Evolutionary conservation across 1,284 basidiomycete genomes (phyloP).

Genomic region (Testicularia cyperi): DNA sequence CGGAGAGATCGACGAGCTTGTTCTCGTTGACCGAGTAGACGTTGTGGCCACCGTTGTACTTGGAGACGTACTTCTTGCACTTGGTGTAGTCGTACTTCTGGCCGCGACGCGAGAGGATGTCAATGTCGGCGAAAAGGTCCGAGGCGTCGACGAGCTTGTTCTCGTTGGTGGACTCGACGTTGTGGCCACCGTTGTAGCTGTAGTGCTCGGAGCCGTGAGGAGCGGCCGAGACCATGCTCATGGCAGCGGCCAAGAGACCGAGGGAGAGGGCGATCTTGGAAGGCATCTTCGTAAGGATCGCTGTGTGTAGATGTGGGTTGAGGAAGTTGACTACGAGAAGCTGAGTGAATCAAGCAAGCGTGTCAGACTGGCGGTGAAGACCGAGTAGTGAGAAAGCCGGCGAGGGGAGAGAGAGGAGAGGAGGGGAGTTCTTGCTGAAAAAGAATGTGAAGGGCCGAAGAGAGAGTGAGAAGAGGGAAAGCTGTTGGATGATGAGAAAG

Average conservation of each 20-base stretch:
- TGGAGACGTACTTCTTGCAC: conserved; percentile 36
- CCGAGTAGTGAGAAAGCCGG: no score
- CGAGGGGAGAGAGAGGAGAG: no score
- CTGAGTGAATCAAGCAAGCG: not conserved
- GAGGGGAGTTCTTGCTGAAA: no score
- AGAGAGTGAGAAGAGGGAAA: no score
- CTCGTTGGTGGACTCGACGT: conserved; percentile 23
- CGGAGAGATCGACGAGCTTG: conserved; percentile 36
- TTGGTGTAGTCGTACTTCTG: conserved; percentile 12
- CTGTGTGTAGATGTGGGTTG: not conserved
- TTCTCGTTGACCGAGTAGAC: conserved; percentile 40
- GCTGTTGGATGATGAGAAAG: no score
- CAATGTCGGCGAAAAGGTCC: conserved; percentile 9
- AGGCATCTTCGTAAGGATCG: conserved; percentile 16
- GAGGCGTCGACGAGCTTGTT: conserved; percentile 34
- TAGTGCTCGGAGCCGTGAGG: conserved; percentile 18
- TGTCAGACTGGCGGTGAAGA: no score
- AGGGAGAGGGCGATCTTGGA: conserved; percentile 40
- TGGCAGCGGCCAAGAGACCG: conserved; percentile 20
- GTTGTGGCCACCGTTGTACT: conserved; percentile 44
- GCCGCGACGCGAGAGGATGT: conserved; percentile 28
- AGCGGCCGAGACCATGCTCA: conserved; percentile 33
- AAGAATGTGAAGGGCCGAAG: no score
- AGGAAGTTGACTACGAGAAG: not conserved
- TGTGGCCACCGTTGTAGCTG: conserved; percentile 33